Evolutionary conservation across 2,329 filamentous ascomycete species (phyloP).

Genomic region (Penicillium aurantiogriseum): DNA sequence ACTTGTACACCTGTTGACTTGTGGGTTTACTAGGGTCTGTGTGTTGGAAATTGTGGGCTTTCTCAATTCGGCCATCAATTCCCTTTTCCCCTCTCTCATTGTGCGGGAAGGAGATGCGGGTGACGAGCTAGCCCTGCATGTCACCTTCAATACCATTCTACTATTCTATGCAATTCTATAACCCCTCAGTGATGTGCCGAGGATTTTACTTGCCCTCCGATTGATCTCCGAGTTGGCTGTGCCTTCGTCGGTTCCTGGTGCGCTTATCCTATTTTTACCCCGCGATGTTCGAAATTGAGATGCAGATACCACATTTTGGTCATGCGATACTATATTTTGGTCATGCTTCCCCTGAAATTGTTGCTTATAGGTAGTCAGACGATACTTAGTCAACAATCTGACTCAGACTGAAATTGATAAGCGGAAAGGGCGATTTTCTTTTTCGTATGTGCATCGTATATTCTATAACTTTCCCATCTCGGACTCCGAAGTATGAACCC

Average conservation of each 20-base stretch:
- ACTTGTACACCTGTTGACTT: neutral
- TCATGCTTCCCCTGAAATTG: neutral
- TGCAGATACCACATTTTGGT: neutral
- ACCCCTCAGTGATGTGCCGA: slow-evolving; percentile 1
- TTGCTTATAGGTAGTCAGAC: neutral
- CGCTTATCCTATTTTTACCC: neutral
- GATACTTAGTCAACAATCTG: neutral
- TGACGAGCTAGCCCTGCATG: slow-evolving; percentile 1
- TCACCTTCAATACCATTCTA: slow-evolving; percentile 2
- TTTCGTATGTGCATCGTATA: neutral
- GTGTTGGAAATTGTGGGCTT: neutral
- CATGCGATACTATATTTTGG: neutral
- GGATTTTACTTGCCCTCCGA: neutral
- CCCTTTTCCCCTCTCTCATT: neutral
- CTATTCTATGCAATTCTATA: neutral
- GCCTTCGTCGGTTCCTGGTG: neutral
- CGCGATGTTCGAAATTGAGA: neutral
- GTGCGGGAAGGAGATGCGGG: neutral
- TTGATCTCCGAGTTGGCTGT: neutral
- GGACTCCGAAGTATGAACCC: neutral
- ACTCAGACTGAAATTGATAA: neutral
- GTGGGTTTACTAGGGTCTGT: neutral
- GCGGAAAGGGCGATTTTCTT: neutral
- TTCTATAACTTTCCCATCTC: neutral
- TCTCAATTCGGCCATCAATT: neutral